Percentiles rank a stretch among this genome's conserved stretches.
Evolutionary conservation across 2,329 filamentous ascomycete genomes (phyloP).

Genomic region (Pseudophaeomoniella oleicola): DNA sequence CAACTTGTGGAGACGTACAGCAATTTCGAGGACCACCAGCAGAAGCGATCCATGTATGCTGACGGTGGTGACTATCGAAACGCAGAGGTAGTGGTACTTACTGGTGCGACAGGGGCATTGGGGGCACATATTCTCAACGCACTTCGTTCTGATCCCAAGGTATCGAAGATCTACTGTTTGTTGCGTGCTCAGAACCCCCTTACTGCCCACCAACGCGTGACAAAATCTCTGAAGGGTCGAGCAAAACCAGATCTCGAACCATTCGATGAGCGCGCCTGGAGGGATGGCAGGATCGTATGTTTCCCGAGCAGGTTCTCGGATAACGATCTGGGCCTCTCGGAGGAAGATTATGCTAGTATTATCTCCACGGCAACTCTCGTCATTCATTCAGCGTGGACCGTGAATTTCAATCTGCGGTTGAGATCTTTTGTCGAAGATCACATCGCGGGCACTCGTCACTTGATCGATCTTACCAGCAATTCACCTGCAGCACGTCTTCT

Average conservation of each 20-base stretch:
- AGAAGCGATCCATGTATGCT: neutral
- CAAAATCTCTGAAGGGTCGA: constrained; percentile 26
- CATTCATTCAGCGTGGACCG: constrained; percentile 50
- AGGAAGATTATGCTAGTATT: constrained; percentile 25
- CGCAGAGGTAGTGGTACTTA: constrained; percentile 24
- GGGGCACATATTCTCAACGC: constrained; percentile 43
- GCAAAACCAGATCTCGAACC: constrained; percentile 12
- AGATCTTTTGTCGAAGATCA: constrained; percentile 40
- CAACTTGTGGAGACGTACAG: constrained; percentile 28
- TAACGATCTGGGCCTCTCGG: constrained; percentile 31
- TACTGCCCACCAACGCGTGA: constrained; percentile 29
- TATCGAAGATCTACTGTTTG: constrained; percentile 40
- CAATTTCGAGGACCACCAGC: too few species aligned
- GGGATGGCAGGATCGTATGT: too few species aligned
- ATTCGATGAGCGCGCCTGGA: too few species aligned
- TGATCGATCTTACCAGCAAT: constrained; percentile 30
- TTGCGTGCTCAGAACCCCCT: constrained; percentile 32
- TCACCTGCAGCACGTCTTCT: constrained; percentile 19
- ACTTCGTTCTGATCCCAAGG: constrained; percentile 19
- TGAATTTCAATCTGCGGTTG: constrained; percentile 47
- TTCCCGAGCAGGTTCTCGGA: too few species aligned
- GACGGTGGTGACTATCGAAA: neutral
- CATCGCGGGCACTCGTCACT: too few species aligned
- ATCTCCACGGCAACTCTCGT: constrained; percentile 32
- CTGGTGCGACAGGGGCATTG: constrained; percentile 51